phyloP scores from a whole-genome alignment of 495 filamentous ascomycete genomes.

The Penicilliopsis zonata region DNA sequence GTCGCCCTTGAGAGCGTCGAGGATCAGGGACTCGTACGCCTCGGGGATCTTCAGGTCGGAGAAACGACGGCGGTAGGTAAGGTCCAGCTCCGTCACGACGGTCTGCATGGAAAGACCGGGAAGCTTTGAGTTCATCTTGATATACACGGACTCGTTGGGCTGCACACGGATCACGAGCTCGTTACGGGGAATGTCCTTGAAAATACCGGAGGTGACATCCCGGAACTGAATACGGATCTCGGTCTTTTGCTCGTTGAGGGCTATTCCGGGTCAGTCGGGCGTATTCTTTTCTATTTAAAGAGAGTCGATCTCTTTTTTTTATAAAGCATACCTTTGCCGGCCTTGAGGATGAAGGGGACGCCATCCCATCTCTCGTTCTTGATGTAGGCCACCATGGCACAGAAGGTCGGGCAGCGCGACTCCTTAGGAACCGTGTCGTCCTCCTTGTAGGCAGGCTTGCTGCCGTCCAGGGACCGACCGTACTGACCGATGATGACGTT shows the following conservation, averaged over 20 bases:
- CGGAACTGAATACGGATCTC: slow-evolving; percentile 99
- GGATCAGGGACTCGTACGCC: slow-evolving; percentile 94
- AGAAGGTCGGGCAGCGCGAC: slow-evolving; percentile 95
- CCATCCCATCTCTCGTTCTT: slow-evolving; percentile 99
- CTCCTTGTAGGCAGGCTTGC: slow-evolving; percentile 96
- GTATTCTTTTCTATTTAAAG: neutral
- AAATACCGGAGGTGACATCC: slow-evolving; percentile 98
- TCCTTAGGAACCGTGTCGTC: slow-evolving; percentile 98
- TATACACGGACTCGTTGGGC: slow-evolving; percentile 98
- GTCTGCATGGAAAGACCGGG: slow-evolving; percentile 99
- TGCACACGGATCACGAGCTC: slow-evolving; percentile 99
- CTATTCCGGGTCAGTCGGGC: slow-evolving; percentile 20
- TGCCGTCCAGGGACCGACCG: slow-evolving; percentile 89
- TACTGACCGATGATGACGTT: slow-evolving; percentile 99
- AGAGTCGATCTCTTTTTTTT: neutral
- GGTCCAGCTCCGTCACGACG: slow-evolving; percentile 94
- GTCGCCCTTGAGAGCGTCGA: slow-evolving; percentile 97
- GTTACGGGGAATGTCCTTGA: slow-evolving; percentile 99
- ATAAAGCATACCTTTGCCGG: slow-evolving; percentile 61
- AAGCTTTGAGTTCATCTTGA: slow-evolving; percentile 99
- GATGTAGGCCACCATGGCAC: slow-evolving; percentile 91
- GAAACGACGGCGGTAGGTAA: slow-evolving; percentile 97
- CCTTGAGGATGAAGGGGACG: slow-evolving; percentile 98
- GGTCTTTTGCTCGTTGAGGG: slow-evolving; percentile 98
- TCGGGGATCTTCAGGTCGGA: slow-evolving; percentile 99